Percentiles rank a stretch among this genome's conserved stretches.
phyloP scores from a whole-genome alignment of 345 rosid species.

The Jatropha curcas region DNA sequence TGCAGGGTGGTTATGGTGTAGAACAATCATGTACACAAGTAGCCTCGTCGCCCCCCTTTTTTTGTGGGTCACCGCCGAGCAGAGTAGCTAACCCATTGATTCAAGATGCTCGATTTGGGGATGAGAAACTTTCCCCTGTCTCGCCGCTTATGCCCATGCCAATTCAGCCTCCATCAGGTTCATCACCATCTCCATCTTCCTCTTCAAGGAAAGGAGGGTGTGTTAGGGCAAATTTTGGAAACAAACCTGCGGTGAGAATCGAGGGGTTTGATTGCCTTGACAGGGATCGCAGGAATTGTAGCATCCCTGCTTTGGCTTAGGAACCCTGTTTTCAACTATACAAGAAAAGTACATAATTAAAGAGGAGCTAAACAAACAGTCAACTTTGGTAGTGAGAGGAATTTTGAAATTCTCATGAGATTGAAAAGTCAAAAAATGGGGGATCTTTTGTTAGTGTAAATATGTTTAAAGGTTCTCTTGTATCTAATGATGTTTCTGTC shows the following conservation, averaged over 20 bases:
- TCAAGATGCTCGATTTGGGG: conserved; percentile 74
- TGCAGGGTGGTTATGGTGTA: conserved; percentile 59
- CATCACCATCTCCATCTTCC: conserved; percentile 52
- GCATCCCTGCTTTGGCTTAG: conserved; percentile 82
- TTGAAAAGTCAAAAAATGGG: not conserved
- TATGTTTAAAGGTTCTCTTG: conserved; percentile 33
- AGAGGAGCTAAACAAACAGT: conserved; percentile 5
- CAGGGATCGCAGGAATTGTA: conserved; percentile 71
- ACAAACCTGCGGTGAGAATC: conserved; percentile 75
- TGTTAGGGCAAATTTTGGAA: conserved; percentile 68
- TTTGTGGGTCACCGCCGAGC: conserved; percentile 96
- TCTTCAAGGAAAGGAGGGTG: conserved; percentile 67
- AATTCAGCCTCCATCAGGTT: conserved; percentile 26
- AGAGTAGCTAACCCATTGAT: conserved; percentile 99
- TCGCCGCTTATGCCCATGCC: conserved; percentile 41
- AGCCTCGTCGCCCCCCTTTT: conserved; percentile 76
- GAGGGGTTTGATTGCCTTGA: conserved; percentile 96
- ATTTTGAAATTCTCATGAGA: conserved; percentile 31
- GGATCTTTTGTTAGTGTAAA: conserved; percentile 40
- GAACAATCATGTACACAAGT: conserved; percentile 54
- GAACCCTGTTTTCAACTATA: conserved; percentile 14
- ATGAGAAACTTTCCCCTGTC: conserved; percentile 49
- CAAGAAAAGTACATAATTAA: conserved; percentile 30
- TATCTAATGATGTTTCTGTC: conserved; percentile 10
- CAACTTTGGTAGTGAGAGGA: conserved; percentile 23